Conservation (phyloP, 1,139 yeast genomes). For the Hyphopichia wangnamkhiaoensis region DNA sequence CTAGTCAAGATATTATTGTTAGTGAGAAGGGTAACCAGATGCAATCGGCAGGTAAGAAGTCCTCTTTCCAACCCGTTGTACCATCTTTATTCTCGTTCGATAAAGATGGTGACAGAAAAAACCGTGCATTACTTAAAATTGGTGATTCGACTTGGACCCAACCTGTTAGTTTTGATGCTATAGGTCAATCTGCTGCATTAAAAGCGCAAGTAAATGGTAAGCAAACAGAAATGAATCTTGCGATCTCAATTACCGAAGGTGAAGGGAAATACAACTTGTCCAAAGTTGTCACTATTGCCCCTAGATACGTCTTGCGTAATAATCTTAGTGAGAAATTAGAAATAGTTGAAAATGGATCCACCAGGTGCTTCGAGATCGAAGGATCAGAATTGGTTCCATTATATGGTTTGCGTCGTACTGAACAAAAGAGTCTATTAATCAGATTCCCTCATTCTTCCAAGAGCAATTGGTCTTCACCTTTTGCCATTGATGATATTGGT, state of each 20-base stretch:
- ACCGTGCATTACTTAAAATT: constrained; percentile 68
- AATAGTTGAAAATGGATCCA: constrained; percentile 70
- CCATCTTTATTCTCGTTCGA: constrained; percentile 90
- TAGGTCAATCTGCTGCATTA: constrained; percentile 79
- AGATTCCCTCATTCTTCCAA: constrained; percentile 61
- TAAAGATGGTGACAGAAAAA: constrained; percentile 54
- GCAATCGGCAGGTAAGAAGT: constrained; percentile 28
- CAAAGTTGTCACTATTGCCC: constrained; percentile 77
- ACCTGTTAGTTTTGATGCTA: constrained; percentile 83
- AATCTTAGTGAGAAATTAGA: constrained; percentile 56
- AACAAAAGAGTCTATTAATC: constrained; percentile 55
- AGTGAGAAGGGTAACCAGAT: constrained; percentile 59
- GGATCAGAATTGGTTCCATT: constrained; percentile 61
- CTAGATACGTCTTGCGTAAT: constrained; percentile 77
- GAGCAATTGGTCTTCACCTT: constrained; percentile 82
- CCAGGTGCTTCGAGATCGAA: constrained; percentile 43
- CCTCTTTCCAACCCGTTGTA: constrained; percentile 25
- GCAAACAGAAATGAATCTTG: constrained; percentile 72
- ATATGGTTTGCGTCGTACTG: constrained; percentile 55
- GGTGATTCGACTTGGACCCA: constrained; percentile 76
- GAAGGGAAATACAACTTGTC: constrained; percentile 78
- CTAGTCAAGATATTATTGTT: constrained; percentile 66
- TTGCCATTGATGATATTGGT: constrained; percentile 81
- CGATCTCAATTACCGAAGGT: constrained; percentile 80
- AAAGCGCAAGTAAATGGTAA: constrained; percentile 57